Percentiles rank a stretch among this genome's conserved stretches.
Conservation (phyloP, 139 green algal species). For the Picochlorum sp. region DNA sequence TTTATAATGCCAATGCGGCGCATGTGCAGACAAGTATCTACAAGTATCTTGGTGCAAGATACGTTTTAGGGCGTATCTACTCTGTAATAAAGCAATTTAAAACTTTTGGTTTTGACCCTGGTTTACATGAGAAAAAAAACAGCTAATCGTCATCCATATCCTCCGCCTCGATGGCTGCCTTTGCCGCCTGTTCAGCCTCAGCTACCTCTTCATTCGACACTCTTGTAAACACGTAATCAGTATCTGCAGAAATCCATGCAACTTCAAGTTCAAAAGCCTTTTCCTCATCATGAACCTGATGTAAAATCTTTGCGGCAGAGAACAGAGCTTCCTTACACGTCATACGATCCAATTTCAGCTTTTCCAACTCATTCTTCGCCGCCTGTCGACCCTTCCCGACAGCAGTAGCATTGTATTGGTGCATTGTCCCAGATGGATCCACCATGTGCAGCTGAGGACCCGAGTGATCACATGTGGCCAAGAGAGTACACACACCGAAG, state of each 20-base stretch:
- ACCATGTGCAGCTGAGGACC: slow-evolving; percentile 86
- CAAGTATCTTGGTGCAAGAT: too few species aligned
- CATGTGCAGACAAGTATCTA: too few species aligned
- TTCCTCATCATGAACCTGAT: slow-evolving; percentile 91
- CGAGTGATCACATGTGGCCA: slow-evolving; percentile 73
- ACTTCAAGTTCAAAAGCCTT: slow-evolving; percentile 99
- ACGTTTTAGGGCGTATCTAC: too few species aligned
- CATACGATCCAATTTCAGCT: slow-evolving; percentile 89
- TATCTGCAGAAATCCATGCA: slow-evolving; percentile 93
- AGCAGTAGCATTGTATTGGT: slow-evolving; percentile 86
- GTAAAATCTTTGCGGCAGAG: slow-evolving; percentile 88
- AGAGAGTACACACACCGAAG: slow-evolving; percentile 66
- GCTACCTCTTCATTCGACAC: slow-evolving; percentile 67
- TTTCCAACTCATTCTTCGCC: slow-evolving; percentile 97
- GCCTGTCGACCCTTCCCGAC: slow-evolving; percentile 92
- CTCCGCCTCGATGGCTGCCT: slow-evolving; percentile 70
- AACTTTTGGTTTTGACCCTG: too few species aligned
- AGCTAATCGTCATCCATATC: slow-evolving; percentile 60
- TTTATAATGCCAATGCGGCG: too few species aligned
- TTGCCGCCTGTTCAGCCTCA: slow-evolving; percentile 64
- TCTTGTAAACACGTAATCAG: slow-evolving; percentile 50
- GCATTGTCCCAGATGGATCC: slow-evolving; percentile 70
- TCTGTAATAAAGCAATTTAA: too few species aligned
- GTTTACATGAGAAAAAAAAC: too few species aligned
- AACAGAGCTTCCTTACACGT: slow-evolving; percentile 79